phyloP scores from a whole-genome alignment of 1,139 yeast species.

The Hyphopichia fennica region DNA sequence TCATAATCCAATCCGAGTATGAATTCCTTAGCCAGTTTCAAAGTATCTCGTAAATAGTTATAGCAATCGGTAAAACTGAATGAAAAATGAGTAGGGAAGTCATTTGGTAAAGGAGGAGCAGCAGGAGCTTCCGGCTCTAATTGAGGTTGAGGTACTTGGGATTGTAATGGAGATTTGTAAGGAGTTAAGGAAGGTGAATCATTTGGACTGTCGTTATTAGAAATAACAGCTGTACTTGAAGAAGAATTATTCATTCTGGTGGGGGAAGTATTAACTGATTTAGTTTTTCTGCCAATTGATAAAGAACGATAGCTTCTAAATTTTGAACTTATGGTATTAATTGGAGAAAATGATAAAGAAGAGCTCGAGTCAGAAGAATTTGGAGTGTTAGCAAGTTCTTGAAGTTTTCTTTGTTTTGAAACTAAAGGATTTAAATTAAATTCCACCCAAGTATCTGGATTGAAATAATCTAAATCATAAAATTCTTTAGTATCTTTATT shows the following conservation, averaged over 20 bases:
- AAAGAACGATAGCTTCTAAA: constrained; percentile 3
- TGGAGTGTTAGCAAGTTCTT: constrained; percentile 1
- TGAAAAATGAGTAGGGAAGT: constrained; percentile 5
- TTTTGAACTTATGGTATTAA: constrained; percentile 5
- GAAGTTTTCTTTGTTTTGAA: constrained; percentile 35
- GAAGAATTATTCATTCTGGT: background rate
- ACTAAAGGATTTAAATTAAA: constrained; percentile 78
- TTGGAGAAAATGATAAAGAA: constrained; percentile 1
- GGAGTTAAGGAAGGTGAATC: background rate
- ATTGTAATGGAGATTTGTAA: background rate
- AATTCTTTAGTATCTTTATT: constrained; percentile 57
- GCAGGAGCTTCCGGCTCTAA: background rate
- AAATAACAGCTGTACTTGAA: background rate
- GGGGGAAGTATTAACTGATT: background rate
- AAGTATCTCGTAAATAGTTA: constrained; percentile 61
- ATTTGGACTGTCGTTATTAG: background rate
- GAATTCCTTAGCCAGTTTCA: constrained; percentile 60
- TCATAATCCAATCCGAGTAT: constrained; percentile 57
- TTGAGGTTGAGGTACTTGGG: background rate
- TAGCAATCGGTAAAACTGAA: constrained; percentile 61
- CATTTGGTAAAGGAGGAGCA: background rate
- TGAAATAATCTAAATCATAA: constrained; percentile 72
- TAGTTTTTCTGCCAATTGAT: constrained; percentile 4
- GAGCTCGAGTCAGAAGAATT: background rate
- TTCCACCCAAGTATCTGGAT: constrained; percentile 77